A percentile compares a stretch with the other conserved stretches of the same genome.
These are phyloP conservation scores for Chlorociboria aeruginascens DNA, from an alignment of 495 filamentous ascomycete species.

Conservation along the genomic window DNA sequence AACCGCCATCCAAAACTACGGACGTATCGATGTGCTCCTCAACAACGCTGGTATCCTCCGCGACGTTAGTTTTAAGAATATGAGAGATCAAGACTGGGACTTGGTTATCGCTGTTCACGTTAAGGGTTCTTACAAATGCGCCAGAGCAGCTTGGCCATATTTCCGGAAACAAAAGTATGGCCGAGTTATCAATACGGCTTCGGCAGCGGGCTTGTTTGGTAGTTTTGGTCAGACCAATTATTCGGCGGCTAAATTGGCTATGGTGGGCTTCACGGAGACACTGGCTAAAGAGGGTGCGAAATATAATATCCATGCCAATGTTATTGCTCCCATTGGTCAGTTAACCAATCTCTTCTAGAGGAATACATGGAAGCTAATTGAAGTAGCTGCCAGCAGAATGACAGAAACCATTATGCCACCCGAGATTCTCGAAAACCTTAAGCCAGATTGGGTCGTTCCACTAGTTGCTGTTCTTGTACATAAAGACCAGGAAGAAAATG, in stretches of 20 bases:
- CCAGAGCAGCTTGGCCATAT: conserved; percentile 91
- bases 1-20: conserved; percentile 85
- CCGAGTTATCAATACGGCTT: conserved; percentile 90
- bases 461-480: conserved; percentile 84
- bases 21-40: conserved; percentile 86
- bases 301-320: conserved; percentile 96
- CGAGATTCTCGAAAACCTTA: conserved; percentile 76
- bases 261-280: conserved; percentile 97
- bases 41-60: conserved; percentile 98
- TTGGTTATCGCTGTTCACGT: conserved; percentile 88
- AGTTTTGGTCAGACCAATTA: conserved; percentile 97
- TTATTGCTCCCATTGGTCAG: conserved; percentile 80
- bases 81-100: conserved; percentile 96
- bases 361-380: conserved; percentile 5
- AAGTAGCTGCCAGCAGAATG: conserved; percentile 78
- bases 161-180: conserved; percentile 99
- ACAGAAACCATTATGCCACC: conserved; percentile 96
- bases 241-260: conserved; percentile 89
- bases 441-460: conserved; percentile 93
- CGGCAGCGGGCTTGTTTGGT: conserved; percentile 89
- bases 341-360: background rate
- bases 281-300: conserved; percentile 95
- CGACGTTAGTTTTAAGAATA: conserved; percentile 97
- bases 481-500: conserved; percentile 75
- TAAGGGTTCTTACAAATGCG: conserved; percentile 92